Evolutionary conservation across 2,329 filamentous ascomycete genomes (phyloP), one percentile per base, ranked within the genome.

Genomic region (Monilinia polystroma): DNA sequence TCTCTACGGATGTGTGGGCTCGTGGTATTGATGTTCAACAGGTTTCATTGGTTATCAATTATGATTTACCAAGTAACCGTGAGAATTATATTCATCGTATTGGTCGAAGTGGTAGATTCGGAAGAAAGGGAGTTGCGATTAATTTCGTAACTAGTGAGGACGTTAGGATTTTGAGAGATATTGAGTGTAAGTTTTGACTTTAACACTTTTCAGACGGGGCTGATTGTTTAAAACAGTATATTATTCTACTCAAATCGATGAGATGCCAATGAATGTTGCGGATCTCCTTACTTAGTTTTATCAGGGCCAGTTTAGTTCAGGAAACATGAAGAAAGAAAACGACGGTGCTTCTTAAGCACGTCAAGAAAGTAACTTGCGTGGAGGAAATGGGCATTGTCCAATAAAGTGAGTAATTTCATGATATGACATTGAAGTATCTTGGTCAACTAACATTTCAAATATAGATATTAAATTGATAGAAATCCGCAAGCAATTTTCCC

Each of bases 11-110:
- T 78, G 93, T 99, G 55, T 96, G 94, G 93, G 95, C 95, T 67
- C 90, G 95, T 78, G 95, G 95, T 81, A 99, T 99, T 80, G 95
- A 99, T 77, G 95, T 99, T 60, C 95, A 99, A 81, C 95, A 99
- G 79, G 95, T 99, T 74, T 96, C 91, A 69, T 83, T 99, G 76
- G 95, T 99, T 70, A 99, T 99, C 84, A 99, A 99, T 83, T 99
- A 99, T 80, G 95, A 99, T 78, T 84, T 99, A 68, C 95, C 95
- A 4, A 95, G 91, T 80, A 98, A 99, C 81, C 93, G 95, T 85
- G 95, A 99, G 81, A 99, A 99, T 83, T 99, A 99, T 80, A 98
- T 99, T 79, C 95, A 99, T 83, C 90, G 95, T 74, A 99, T 99
- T 75, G 95, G 95, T 77, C 89, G 95, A 77, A 95, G 92, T 77